phyloP scores from a whole-genome alignment of 176 grass and related monocot species.

The Phyllostachys edulis region DNA sequence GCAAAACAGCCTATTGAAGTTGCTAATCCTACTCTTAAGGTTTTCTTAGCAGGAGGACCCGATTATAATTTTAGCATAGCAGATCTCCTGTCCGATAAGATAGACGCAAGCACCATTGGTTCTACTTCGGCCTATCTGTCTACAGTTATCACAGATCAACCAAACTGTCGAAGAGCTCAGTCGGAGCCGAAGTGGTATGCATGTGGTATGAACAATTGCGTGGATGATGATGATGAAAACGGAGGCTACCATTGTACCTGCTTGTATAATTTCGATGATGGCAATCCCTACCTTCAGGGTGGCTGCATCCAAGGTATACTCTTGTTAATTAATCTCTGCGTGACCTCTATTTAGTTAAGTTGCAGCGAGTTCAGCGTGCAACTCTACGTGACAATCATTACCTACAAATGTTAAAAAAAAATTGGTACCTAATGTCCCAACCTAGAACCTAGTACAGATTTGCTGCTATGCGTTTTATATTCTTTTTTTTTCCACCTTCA shows the following conservation, averaged over 20 bases:
- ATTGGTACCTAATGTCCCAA: too few species aligned
- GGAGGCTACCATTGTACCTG: not conserved
- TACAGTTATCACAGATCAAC: not conserved
- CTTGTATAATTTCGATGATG: rapidly evolving
- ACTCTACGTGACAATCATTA: too few species aligned
- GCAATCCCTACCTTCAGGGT: not conserved
- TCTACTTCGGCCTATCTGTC: not conserved
- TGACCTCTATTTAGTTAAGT: too few species aligned
- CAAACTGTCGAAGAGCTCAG: not conserved
- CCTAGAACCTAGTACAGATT: too few species aligned
- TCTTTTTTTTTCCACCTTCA: too few species aligned
- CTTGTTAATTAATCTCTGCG: too few species aligned
- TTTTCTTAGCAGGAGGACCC: not conserved
- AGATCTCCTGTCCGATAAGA: not conserved
- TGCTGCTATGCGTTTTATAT: too few species aligned
- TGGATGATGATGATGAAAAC: not conserved
- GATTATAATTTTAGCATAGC: not conserved
- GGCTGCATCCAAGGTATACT: not conserved
- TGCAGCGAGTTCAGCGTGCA: too few species aligned
- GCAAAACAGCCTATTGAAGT: too few species aligned
- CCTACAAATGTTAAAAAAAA: too few species aligned
- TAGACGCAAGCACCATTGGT: not conserved
- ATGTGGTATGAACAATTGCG: not conserved
- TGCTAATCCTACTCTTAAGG: not conserved
- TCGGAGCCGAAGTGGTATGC: not conserved